Evolutionary conservation across 495 filamentous ascomycete genomes (phyloP), one percentile per base, ranked within the genome.

Genomic region (Pyronema omphalodes): DNA sequence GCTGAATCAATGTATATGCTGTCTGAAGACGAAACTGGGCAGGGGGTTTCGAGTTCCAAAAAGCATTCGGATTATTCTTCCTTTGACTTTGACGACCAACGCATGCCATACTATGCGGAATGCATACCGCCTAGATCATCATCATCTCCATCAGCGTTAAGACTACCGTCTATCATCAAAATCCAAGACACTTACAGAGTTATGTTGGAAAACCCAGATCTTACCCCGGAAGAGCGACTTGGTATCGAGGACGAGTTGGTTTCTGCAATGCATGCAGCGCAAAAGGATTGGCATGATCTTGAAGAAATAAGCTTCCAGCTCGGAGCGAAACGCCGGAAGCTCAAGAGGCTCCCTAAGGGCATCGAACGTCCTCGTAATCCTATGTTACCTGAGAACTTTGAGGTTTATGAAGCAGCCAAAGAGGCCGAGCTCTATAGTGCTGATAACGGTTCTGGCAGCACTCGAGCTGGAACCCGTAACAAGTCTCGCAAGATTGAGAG

Each of bases 361-460:
- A 3, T 9, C 11, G n/a, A 47, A 19, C 44, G 44, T 7, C 44
- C 12, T 14, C 44, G 46, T 44, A 56, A 64, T 34, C 61, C 57
- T 14, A 39, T 64, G 19, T 44, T 55, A 37, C 61, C 61, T 14
- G 57, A 64, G 9, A 61, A 64, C 19, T 58, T 36, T 18, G 37
- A 64, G 5, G 48, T 56, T 6, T 64, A 58, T 54, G 61, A 64
- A 41, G 61, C 64, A 45, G 64, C 64, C 23, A 64, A 64, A 43
- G 61, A 64, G 35, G 60, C 61, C 37, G 57, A 61, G 39, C 57
- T 64, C 23, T 64, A 64, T 35, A 36, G 29, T 23, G 34, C 9
- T 11, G 29, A 50, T 3, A 9, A 50, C 47, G 18, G 12, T 2
- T 19, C 47, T 57, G 55, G 46, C 61, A 64, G 39, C 54, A 64